Evolutionary conservation across 1,284 basidiomycete species (phyloP), one percentile per base, ranked within the genome.

Genomic region (Microbotryum violaceum): DNA sequence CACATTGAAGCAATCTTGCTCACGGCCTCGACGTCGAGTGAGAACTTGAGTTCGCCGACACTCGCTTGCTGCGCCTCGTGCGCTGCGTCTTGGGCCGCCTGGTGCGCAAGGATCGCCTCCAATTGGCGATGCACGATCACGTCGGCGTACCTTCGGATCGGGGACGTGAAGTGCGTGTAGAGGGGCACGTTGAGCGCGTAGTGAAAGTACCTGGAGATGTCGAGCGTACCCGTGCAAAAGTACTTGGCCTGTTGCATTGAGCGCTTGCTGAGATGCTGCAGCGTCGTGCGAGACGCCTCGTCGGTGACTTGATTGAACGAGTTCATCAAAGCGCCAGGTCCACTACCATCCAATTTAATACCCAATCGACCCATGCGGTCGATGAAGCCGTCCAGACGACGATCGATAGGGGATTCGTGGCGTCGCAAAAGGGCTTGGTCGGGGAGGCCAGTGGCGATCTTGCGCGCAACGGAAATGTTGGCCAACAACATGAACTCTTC

Each of bases 201-300:
- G 78, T 99, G 96, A 44, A 83, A 79, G 75, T 97, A 99, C 79
- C 98, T 97, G 50, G 92, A 90, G 73, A 98, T 98, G 77, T 99
- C 96, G 70, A 98, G 82, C 91, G 97, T 96, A 68, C 96, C 96
- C 29, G 93, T 85, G 75, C 94, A 98, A 84, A 97, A 98, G 78
- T 98, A 97, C 75, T 93, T 93, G 66, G 96, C 90, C 57, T 85
- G 84, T 64, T 87, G 86, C 71, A 94, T 96, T 21, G 91, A 85
- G 76, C 8, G 18, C 37, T n/a, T 14, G 33, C 31, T 8, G 54
- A 66, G 64, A 53, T 68, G 66, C 60, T 68, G 66, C 9, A 68
- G 62, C 10, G 66, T 65, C 55, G 82, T 78, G 60, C 85, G 84
- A 63, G 86, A 87, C 60, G 82, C 82, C 16, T 85, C 82, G 69